phyloP scores from a whole-genome alignment of 75 land plant genomes.

The Sequoia sempervirens region DNA sequence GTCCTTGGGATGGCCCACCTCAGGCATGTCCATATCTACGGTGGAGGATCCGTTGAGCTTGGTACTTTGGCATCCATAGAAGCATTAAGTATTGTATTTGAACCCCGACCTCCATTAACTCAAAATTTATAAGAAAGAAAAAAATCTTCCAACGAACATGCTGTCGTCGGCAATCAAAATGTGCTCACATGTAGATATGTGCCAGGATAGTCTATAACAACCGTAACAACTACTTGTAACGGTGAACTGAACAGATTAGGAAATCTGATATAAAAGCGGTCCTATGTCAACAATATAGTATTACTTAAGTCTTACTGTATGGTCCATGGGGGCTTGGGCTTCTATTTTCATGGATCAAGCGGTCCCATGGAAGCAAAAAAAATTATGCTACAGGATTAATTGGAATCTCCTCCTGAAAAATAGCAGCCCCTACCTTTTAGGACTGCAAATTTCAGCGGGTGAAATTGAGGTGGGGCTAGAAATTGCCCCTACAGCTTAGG shows the following conservation, averaged over 20 bases:
- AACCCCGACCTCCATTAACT: not conserved
- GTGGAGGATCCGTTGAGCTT: not conserved
- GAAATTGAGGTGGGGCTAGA: too few relatives aligned
- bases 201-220: not conserved
- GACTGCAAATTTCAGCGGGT: too few relatives aligned
- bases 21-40: too few relatives aligned
- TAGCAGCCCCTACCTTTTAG: too few relatives aligned
- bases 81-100: not conserved
- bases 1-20: not conserved
- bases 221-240: not conserved
- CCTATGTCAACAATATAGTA: not conserved
- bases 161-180: not conserved
- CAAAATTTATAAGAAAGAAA: not conserved
- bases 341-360: too few relatives aligned
- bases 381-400: too few relatives aligned
- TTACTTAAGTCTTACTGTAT: not conserved
- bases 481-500: too few relatives aligned
- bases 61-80: not conserved
- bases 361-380: too few relatives aligned
- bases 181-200: not conserved
- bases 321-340: too few relatives aligned
- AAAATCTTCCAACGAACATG: not conserved
- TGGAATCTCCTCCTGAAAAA: too few relatives aligned
- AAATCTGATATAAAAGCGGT: not conserved
- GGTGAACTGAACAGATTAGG: not conserved